These are phyloP conservation scores for Tothia fuscella DNA, from an alignment of 2,329 filamentous ascomycete species.

Conservation along the genomic window DNA sequence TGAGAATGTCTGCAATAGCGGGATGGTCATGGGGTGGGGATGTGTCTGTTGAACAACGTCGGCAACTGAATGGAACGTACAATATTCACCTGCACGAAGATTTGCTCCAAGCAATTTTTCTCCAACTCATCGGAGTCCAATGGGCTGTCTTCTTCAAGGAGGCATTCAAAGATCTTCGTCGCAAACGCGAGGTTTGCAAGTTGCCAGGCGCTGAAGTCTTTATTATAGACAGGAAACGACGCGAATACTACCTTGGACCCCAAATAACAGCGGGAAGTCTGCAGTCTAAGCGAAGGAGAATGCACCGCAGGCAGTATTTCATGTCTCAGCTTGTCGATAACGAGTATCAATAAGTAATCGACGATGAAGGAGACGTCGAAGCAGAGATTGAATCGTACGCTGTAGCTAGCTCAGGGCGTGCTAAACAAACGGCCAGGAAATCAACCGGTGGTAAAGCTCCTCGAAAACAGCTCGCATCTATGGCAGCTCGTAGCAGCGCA, in stretches of 20 bases:
- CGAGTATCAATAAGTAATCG: not conserved
- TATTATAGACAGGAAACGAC: conserved; percentile 25
- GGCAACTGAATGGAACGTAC: conserved; percentile 46
- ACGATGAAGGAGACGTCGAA: not conserved
- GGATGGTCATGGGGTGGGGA: conserved; percentile 40
- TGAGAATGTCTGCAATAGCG: conserved; percentile 38
- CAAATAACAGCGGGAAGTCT: conserved; percentile 3
- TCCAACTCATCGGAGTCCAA: conserved; percentile 42
- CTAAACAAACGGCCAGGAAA: not conserved
- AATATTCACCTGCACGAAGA: conserved; percentile 49
- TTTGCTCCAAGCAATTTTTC: conserved; percentile 41
- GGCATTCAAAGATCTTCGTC: conserved; percentile 26
- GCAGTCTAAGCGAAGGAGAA: conserved; percentile 18
- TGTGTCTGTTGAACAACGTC: conserved; percentile 37
- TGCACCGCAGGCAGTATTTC: conserved; percentile 39
- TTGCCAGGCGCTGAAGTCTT: conserved; percentile 15
- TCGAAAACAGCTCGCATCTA: not conserved
- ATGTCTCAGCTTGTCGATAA: conserved; percentile 41
- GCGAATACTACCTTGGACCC: conserved; percentile 34
- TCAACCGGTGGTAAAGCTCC: not conserved
- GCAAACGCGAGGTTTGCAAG: conserved; percentile 31
- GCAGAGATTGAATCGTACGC: conserved; percentile 24
- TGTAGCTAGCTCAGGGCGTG: conserved; percentile 19
- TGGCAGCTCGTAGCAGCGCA: no score
- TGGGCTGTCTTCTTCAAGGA: conserved; percentile 38